Evolutionary conservation across 2,329 filamentous ascomycete species (phyloP), one percentile per base, ranked within the genome.

Genomic region (Trichoderma guizhouense): DNA sequence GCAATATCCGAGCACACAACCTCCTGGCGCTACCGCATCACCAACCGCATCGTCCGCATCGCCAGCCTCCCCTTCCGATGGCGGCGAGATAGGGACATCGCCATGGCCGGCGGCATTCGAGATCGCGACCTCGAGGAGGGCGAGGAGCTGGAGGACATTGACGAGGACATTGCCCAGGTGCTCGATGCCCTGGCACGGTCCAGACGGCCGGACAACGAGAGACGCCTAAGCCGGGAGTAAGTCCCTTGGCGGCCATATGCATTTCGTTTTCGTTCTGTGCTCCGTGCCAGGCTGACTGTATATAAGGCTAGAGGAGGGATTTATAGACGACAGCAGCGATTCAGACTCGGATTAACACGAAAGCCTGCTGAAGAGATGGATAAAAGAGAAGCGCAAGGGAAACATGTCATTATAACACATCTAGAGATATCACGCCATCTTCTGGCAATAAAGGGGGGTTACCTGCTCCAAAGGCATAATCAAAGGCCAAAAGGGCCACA

Each of bases 141-240:
- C 55, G 90, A 94, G 77, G 91, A 93, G 80, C 81, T 91, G 12
- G 89, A 88, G 74, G 86, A 89, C 64, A 87, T 92, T 53, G 84
- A 89, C 74, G 84, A 85, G 71, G 81, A 85, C 69, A 82, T 82
- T 63, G 78, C 83, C 77, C 80, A 83, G 72, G 82, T 82, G 63
- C 79, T 85, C 30, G 83, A 82, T 73, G 75, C 77, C 24, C 78
- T 79, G 60, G 75, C 76, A 18, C 76, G 75, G 9, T 79, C 82
- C 36, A 78, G 78, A 12, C 80, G 81, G 61, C 81, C 82, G 60
- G 87, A 89, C 73, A 86, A 85, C 62, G 83, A 86, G 57, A 84
- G 88, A 75, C 86, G 94, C 74, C 77, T 97, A 73, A 95, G 93
- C 79, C 86, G 93, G 82, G 94, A 97, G 83, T 89, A 81, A 79